Evolutionary conservation across 129 eudicot species (phyloP), one percentile per base, ranked within the genome.

Genomic region (Centaurea solstitialis): DNA sequence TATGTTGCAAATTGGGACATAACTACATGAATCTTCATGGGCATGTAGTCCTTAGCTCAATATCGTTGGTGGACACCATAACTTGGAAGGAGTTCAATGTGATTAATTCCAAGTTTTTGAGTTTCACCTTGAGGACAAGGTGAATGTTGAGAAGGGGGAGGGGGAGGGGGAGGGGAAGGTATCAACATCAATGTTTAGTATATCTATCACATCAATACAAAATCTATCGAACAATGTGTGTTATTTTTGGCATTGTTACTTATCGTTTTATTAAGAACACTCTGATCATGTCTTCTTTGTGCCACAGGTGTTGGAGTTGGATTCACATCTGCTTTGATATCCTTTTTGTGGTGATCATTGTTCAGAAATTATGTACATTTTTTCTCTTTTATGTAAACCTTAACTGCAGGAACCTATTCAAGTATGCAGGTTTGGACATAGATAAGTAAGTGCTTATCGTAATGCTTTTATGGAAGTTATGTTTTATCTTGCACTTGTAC

Each of bases 261-360:
- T 53, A 6, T 53, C 22, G 1, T 3, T 69, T 77, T 72, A 5
- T 69, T 50, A 20, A 45, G 75, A 53, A 74, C 21, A 79, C 79
- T 86, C 61, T 83, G 22, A 72, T 80, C 5, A 3, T 57, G 71
- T 80, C 66, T 39, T 74, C 82, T 45, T 86, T 79, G 65, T 38
- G 76, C 62, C 80, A 76, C 91, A 96, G 99, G 99, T 66, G 96
- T 96, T 83, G 99, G 99, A 84, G 99, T 96, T 86, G 99, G 99
- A 84, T 93, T 96, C 70, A 90, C 88, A 20, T 93, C 99, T 82
- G 97, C 99, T 80, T 89, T 96, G 85, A 96, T 96, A 96, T 96
- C 99, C 99, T 96, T 91, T 39, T 73, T 70, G 74, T 68, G 59
- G 38, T 79, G 41, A 78, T 68, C 75, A 11, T 70, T 77, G 39